Percentiles rank a stretch among this genome's conserved stretches.
Conservation (phyloP, 257 asterid species). For the Schizonepeta tenuifolia region DNA sequence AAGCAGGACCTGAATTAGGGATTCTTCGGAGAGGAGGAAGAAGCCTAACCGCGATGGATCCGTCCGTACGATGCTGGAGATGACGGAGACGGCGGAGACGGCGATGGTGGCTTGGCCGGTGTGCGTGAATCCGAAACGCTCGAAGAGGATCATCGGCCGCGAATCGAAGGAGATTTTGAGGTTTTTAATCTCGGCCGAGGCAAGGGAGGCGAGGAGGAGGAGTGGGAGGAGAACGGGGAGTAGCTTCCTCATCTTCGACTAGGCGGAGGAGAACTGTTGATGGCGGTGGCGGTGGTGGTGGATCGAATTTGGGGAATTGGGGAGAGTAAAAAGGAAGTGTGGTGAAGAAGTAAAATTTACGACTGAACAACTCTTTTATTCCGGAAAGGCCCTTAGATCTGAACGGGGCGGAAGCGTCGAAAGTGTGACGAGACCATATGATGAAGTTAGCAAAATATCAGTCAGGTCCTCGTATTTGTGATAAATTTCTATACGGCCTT, state of each 20-base stretch:
- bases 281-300: conserved; percentile 23
- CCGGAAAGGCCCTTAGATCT: conserved; percentile 43
- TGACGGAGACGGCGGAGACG: conserved; percentile 77
- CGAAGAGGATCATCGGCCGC: conserved; percentile 88
- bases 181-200: conserved; percentile 80
- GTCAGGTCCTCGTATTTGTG: conserved; percentile 9
- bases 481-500: neutral
- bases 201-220: conserved; percentile 52
- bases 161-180: conserved; percentile 66
- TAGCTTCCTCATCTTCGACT: conserved; percentile 56
- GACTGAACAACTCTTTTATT: conserved; percentile 3
- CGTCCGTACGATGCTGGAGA: conserved; percentile 48
- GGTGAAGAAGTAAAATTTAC: conserved; percentile 36
- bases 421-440: conserved; percentile 33
- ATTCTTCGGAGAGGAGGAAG: conserved; percentile 83
- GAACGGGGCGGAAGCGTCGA: conserved; percentile 21
- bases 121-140: conserved; percentile 92
- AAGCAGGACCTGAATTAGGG: conserved; percentile 74
- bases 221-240: conserved; percentile 43
- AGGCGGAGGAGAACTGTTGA: conserved; percentile 33
- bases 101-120: conserved; percentile 74
- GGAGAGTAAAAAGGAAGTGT: conserved; percentile 7
- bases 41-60: conserved; percentile 79
- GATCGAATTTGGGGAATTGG: conserved; percentile 23
- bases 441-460: neutral